phyloP scores from a whole-genome alignment of 352 stramenopile genomes.

The Pythium pectinolyticum region DNA sequence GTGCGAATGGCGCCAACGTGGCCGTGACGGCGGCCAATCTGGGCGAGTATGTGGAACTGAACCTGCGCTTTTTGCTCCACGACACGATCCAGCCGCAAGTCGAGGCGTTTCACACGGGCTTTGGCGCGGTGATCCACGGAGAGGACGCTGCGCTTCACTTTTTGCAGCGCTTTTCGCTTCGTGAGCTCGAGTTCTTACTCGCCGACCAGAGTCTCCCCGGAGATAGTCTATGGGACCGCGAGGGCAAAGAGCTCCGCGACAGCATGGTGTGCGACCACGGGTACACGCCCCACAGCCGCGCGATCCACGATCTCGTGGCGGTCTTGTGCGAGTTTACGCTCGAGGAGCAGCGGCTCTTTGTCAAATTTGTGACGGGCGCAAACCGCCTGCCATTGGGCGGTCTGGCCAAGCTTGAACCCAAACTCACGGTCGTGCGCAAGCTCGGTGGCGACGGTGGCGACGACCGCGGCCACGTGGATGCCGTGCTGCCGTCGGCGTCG shows the following conservation, averaged over 20 bases:
- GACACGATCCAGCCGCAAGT: conserved; percentile 64
- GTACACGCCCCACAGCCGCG: conserved; percentile 61
- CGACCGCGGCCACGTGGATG: conserved; percentile 33
- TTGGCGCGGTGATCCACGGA: conserved; percentile 53
- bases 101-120: conserved; percentile 63
- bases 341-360: conserved; percentile 80
- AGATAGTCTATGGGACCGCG: conserved; percentile 69
- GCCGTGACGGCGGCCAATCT: conserved; percentile 55
- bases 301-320: conserved; percentile 74
- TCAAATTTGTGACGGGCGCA: conserved; percentile 89
- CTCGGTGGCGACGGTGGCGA: conserved; percentile 30
- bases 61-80: conserved; percentile 59
- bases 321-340: conserved; percentile 70
- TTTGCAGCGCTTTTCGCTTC: conserved; percentile 59
- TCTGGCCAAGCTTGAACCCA: conserved; percentile 73
- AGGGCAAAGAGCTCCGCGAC: conserved; percentile 60
- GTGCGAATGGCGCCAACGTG: conserved; percentile 35
- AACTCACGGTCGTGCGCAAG: conserved; percentile 89
- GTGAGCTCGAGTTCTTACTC: conserved; percentile 68
- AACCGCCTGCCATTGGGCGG: conserved; percentile 85
- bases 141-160: conserved; percentile 29
- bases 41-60: conserved; percentile 54
- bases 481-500: conserved; percentile 78
- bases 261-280: conserved; percentile 88
- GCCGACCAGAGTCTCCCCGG: conserved; percentile 39